phyloP scores from a whole-genome alignment of 1,284 basidiomycete species.

The Cerioporus squamosus region DNA sequence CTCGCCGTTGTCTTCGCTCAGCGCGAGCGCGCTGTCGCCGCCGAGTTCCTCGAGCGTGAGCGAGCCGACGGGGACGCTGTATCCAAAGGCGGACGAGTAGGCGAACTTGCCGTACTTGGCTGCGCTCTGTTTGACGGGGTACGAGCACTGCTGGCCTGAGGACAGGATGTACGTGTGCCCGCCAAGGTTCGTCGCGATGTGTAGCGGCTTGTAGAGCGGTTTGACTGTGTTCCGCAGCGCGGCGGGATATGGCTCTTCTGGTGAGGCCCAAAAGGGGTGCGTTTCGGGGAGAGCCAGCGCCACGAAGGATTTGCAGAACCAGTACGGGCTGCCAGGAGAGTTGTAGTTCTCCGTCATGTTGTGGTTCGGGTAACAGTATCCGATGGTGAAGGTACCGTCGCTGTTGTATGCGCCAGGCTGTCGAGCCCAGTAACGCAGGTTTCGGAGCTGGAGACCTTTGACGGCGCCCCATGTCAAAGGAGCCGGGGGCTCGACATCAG shows the following conservation, averaged over 20 bases:
- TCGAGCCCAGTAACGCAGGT: slow-evolving; percentile 72
- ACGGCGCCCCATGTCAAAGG: slow-evolving; percentile 77
- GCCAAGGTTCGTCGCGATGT: slow-evolving; percentile 66
- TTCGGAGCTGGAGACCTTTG: slow-evolving; percentile 75
- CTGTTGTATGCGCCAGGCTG: slow-evolving; percentile 63
- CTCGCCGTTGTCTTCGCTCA: slow-evolving; percentile 71
- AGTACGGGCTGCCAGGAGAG: slow-evolving; percentile 81
- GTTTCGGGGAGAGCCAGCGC: slow-evolving; percentile 63
- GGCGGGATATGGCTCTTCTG: slow-evolving; percentile 65
- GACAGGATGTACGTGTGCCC: slow-evolving; percentile 76
- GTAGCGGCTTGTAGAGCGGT: slow-evolving; percentile 62
- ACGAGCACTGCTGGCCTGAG: slow-evolving; percentile 79
- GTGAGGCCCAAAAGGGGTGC: slow-evolving; percentile 73
- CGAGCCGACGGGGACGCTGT: slow-evolving; percentile 72
- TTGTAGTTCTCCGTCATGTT: slow-evolving; percentile 83
- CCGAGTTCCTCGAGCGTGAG: slow-evolving; percentile 74
- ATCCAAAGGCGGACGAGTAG: slow-evolving; percentile 77
- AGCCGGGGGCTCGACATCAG: slow-evolving; percentile 67
- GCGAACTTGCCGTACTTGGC: slow-evolving; percentile 82
- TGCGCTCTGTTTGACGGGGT: slow-evolving; percentile 76
- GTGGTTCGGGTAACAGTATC: slow-evolving; percentile 74
- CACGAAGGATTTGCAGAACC: slow-evolving; percentile 82
- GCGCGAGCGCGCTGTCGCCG: slow-evolving; percentile 70
- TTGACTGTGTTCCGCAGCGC: slow-evolving; percentile 49
- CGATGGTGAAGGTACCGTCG: slow-evolving; percentile 76